Evolutionary conservation across 1,139 yeast genomes (phyloP), one percentile per base, ranked within the genome.

Genomic region (Lodderomyces metapsilosis): DNA sequence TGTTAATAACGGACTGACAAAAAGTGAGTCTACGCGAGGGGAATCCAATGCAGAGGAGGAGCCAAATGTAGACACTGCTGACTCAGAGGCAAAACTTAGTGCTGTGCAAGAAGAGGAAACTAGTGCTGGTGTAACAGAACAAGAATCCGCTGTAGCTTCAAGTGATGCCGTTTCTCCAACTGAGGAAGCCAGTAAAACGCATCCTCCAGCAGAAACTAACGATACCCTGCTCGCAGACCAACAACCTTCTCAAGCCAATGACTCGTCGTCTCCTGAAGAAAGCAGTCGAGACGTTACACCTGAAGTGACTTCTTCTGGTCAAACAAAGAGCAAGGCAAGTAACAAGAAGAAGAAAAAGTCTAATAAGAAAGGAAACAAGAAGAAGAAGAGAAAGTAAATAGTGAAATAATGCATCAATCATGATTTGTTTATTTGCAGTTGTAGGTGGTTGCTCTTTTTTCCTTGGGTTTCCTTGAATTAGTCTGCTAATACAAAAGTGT

Each of bases 341-440:
- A 42, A 37, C 12, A 47, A 46, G 38, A 48, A 44, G 43, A 48
- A 48, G 43, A 49, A 52, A 36, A 49, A 46, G 37, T 34, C 43
- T 10, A 42, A 40, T 12, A 51, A 52, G 43, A 53, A 49, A 33
- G 27, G 27, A 2, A 48, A 44, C 40, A 48, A 48, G 41, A 49
- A 52, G 46, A 53, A 52, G 44, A 51, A 50, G 35, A 48, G 52
- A 8, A 52, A 52, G 43, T 50, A 50, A 46, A 45, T 48, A 43
- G 36, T 24, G 4, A 25, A 7, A 23, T 8, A 23, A 9, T 4
- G n/a, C n/a, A n/a, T n/a, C n/a, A n/a, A n/a, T n/a, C n/a, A n/a
- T n/a, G n/a, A n/a, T n/a, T n/a, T n/a, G n/a, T n/a, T n/a, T n/a
- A n/a, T n/a, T n/a, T n/a, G n/a, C n/a, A n/a, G n/a, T n/a, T n/a